phyloP scores from a whole-genome alignment of 2,329 filamentous ascomycete species.

The Huntiella abstrusa region DNA sequence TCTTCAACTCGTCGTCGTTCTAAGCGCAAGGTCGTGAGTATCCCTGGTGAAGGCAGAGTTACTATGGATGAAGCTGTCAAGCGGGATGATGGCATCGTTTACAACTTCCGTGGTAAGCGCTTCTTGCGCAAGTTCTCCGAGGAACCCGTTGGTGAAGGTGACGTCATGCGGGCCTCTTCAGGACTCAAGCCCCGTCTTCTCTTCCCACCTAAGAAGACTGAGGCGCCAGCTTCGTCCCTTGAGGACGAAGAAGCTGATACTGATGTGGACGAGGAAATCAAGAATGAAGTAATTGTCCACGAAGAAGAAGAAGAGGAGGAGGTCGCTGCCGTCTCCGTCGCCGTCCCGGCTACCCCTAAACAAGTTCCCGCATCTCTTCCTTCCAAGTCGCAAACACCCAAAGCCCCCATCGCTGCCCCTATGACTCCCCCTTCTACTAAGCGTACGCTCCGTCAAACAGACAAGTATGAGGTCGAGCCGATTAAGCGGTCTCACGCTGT shows the following conservation, averaged over 20 bases:
- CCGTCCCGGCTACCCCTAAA: constrained; percentile 19
- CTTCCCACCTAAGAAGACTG: constrained; percentile 33
- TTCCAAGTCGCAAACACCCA: constrained; percentile 25
- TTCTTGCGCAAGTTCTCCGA: constrained; percentile 50
- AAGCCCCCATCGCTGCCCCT: constrained; percentile 35
- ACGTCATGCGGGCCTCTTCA: constrained; percentile 35
- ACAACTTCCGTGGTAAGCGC: constrained; percentile 64
- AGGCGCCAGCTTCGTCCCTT: constrained; percentile 25
- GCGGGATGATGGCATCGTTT: constrained; percentile 55
- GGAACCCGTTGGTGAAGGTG: constrained; percentile 20
- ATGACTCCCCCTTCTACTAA: constrained; percentile 43
- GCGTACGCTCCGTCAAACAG: constrained; percentile 37
- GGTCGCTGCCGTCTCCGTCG: constrained; percentile 8
- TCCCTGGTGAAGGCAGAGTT: constrained; percentile 38
- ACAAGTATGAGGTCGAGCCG: constrained; percentile 30
- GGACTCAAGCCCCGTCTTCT: constrained; percentile 53
- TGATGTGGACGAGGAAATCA: constrained; percentile 34
- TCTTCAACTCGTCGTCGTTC: constrained; percentile 28
- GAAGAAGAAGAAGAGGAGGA: constrained; percentile 14
- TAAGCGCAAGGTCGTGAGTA: constrained; percentile 34
- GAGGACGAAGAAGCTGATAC: constrained; percentile 42
- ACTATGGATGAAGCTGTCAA: constrained; percentile 42
- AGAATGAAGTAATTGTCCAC: constrained; percentile 13
- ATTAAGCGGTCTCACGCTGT: constrained; percentile 30
- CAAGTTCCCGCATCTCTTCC: constrained; percentile 14